Evolutionary conservation across 805 yeast genomes (phyloP), one percentile per base, ranked within the genome.

Genomic region (Candida nonsorbophila): DNA sequence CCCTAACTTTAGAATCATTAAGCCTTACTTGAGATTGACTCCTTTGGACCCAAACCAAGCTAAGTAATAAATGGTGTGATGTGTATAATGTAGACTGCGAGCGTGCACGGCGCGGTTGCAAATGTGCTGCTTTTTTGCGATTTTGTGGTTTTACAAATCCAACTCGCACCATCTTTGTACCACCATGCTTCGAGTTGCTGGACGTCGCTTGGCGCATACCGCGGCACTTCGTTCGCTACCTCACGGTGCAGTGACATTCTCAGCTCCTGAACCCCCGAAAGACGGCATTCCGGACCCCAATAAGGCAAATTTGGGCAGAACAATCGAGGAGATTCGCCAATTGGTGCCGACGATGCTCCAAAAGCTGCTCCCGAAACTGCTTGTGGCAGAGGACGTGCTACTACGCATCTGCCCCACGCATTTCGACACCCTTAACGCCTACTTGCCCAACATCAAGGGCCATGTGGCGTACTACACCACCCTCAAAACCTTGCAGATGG

Each of bases 11-110:
- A 77, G 74, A 54, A 81, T 77, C 54, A 79, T 87, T 59, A 87
- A 84, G 73, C 94, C 96, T 40, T 87, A 87, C 76, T 73, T 87
- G 61, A 82, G 95, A 65, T 64, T 64, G 55, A 64, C 70, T 41
- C 69, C 71, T 32, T 64, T 65, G 53, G 67, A 63, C 11, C 28
- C 33, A 24, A 18, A 7, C 7, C 7, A 18, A 7, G 20, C 20
- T 18, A 10, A 7, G 20, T 18, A 7, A 7, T 18, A 18, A 18
- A 10, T 7, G 20, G 7, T 7, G 20, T 18, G 9, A 7, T 7
- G 20, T 18, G 20, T 7, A 7, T 10, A 18, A 18, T 7, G 7
- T 18, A 18, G 20, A 22, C 12, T n/a, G 12, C 13, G 12, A 22
- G 12, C 7, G 7, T 10, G 20, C 7, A 18, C 20, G 10, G 7